phyloP scores from a whole-genome alignment of 345 rosid genomes.

The Hevea brasiliensis region DNA sequence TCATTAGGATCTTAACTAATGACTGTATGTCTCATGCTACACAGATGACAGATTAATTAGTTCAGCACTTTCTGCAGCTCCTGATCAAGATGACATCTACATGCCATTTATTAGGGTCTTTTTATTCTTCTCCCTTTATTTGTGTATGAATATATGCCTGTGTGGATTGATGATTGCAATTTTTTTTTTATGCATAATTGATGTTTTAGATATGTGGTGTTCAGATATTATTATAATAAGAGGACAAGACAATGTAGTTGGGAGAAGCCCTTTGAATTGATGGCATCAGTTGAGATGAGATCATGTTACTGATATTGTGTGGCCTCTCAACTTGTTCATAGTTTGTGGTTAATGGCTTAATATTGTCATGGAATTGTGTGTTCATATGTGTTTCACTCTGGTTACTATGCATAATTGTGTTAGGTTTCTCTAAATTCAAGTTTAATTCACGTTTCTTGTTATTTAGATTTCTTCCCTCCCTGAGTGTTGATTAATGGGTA shows the following conservation, averaged over 20 bases:
- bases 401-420: background rate
- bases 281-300: constrained; percentile 90
- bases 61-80: background rate
- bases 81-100: background rate
- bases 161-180: background rate
- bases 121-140: background rate
- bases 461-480: constrained; percentile 1
- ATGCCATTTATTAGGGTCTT: background rate
- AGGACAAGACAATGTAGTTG: constrained; percentile 75
- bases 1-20: background rate
- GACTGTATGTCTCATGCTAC: background rate
- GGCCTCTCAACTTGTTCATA: constrained; percentile 16
- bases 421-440: background rate
- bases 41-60: background rate
- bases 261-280: constrained; percentile 93
- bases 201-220: constrained; percentile 11
- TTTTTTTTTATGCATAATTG: constrained; percentile 8
- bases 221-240: constrained; percentile 87
- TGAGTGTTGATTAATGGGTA: constrained; percentile 13
- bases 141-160: background rate
- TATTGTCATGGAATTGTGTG: no score
- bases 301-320: constrained; percentile 2
- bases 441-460: constrained; percentile 13
- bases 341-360: constrained; percentile 3
- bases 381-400: background rate